Base-by-base conservation (phyloP, 192 early-diverging fungal species). In the Thoreauomyces humboldtii region DNA sequence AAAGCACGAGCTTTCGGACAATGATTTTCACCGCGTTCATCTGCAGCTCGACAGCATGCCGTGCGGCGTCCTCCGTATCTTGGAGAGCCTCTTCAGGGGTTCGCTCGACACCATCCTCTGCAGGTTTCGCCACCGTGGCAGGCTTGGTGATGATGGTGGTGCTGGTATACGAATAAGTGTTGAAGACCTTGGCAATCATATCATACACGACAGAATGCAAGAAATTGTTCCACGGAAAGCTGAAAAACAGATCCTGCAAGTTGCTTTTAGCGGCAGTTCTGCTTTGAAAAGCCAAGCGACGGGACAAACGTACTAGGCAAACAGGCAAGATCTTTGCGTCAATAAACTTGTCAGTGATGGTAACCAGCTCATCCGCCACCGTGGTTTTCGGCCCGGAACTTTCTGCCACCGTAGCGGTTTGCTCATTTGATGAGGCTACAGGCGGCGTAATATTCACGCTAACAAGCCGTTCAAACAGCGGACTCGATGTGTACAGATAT, bases 121-220 rank as follows among this genome's bases (percentile, higher is more conserved):
- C 12, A 14, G 33, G 14, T 32, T 55, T 66, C 14, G 15, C 43
- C 15, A 36, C 43, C 41, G 42, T 72, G 21, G 51, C 50, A 3
- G 62, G 62, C 24, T 66, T 66, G 54, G 44, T 12, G 15, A 72
- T 15, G 59, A 43, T 75, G 37, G 67, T 61, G 24, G 72, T 72
- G 54, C 64, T 67, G 2, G 74, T 81, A 41, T 74, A 87, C 77
- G 93, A 87, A 28, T 90, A 93, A 34, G 92, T 87, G 72, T 97
- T 95, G 63, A 96, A 93, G 31, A 97, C 89, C 75, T 99, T 97
- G 68, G 94, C 94, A 68, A 98, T 84, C 86, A 98, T 95, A 71
- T 99, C 97, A 73, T 96, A 99, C 0, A 97, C 92, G 28, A 99
- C 95, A 24, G 92, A 93, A 70, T 99, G 97, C 64, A 99, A 70